Evolutionary conservation across 495 filamentous ascomycete genomes (phyloP).

Genomic region (Schizothecium vesticola): DNA sequence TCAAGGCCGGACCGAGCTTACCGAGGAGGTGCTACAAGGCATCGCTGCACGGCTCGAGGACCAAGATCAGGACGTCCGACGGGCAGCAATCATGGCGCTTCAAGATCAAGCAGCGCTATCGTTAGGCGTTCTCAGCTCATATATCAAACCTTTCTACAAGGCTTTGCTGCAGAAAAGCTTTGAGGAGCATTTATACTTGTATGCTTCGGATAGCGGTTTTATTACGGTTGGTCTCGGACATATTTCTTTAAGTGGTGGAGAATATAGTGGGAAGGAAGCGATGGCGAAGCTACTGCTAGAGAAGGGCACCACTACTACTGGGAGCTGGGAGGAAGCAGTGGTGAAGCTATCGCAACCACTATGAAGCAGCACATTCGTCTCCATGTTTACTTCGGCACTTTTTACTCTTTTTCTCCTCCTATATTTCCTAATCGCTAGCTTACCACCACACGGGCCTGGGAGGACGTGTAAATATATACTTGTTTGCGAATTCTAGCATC

Average conservation of each 20-base stretch:
- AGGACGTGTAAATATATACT: not conserved
- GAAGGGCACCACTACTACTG: no score
- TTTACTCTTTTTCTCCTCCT: not conserved
- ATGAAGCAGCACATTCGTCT: not conserved
- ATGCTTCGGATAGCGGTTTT: not conserved
- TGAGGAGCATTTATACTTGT: not conserved
- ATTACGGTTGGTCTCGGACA: not conserved
- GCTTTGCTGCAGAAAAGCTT: not conserved
- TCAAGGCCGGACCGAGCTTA: no score
- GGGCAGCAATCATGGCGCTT: no score
- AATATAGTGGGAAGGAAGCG: not conserved
- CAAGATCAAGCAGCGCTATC: not conserved
- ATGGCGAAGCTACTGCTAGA: not conserved
- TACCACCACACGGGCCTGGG: not conserved
- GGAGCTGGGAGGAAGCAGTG: no score
- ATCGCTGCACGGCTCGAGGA: no score
- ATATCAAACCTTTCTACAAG: not conserved
- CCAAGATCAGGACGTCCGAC: no score
- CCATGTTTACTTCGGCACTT: not conserved
- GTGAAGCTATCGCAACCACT: no score
- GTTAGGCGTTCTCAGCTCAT: not conserved
- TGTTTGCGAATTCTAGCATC: not conserved
- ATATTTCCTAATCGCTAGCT: not conserved
- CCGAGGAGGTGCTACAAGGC: no score
- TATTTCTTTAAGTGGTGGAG: not conserved